A percentile compares a stretch with the other conserved stretches of the same genome.
Evolutionary conservation across 257 asterid genomes (phyloP).

Genomic region (Plantago major): DNA sequence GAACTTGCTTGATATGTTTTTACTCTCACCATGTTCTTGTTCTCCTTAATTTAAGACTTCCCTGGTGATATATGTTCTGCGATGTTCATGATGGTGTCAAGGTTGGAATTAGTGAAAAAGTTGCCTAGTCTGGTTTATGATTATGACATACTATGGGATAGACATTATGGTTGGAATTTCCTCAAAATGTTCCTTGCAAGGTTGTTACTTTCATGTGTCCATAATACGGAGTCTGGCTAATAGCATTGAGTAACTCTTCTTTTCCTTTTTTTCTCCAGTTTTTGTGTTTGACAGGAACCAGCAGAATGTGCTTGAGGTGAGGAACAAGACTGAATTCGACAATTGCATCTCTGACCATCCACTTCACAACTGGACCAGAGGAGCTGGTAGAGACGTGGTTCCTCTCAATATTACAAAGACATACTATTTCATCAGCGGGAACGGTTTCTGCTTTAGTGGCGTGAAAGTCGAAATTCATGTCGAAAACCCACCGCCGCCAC

Average conservation of each 20-base stretch:
- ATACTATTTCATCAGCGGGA: constrained; percentile 75
- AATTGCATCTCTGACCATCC: constrained; percentile 56
- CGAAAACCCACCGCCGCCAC: constrained; percentile 67
- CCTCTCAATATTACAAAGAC: constrained; percentile 68
- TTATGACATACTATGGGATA: background rate
- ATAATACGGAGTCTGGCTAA: no score
- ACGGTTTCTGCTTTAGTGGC: constrained; percentile 80
- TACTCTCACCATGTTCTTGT: no score
- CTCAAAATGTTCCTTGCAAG: no score
- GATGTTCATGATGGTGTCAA: background rate
- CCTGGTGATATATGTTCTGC: background rate
- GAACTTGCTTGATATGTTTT: no score
- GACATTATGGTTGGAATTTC: no score
- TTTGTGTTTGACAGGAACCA: constrained; percentile 76
- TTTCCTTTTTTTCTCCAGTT: constrained; percentile 34
- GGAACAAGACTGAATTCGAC: constrained; percentile 58
- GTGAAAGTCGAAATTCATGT: constrained; percentile 65
- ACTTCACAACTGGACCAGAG: constrained; percentile 75
- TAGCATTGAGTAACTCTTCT: background rate
- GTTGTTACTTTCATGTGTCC: no score
- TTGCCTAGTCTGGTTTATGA: background rate
- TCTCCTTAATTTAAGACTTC: no score
- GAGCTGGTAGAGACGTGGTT: constrained; percentile 92
- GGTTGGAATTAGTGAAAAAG: background rate
- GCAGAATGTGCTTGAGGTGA: constrained; percentile 67